phyloP scores from a whole-genome alignment of 306 rosid species.

The Citrullus mucosospermus region DNA sequence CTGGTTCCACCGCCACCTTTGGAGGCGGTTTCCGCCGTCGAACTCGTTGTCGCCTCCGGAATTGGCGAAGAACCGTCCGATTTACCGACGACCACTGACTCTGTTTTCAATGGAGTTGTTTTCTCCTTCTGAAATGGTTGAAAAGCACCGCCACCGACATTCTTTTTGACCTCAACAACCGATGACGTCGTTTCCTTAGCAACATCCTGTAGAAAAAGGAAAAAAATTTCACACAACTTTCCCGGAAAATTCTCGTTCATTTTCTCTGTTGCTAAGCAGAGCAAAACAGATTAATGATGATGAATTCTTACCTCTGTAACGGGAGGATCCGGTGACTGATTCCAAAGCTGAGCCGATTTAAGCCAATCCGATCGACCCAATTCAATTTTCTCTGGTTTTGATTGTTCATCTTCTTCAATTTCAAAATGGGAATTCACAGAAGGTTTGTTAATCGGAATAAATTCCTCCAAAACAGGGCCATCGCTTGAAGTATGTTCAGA shows the following conservation, averaged over 20 bases:
- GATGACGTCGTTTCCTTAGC: slow-evolving; percentile 23
- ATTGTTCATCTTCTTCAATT: slow-evolving; percentile 16
- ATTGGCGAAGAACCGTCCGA: not conserved
- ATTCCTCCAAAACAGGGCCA: slow-evolving; percentile 63
- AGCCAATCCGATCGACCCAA: slow-evolving; percentile 82
- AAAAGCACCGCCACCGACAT: slow-evolving; percentile 75
- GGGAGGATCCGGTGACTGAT: slow-evolving; percentile 35
- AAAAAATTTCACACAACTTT: not conserved
- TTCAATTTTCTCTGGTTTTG: slow-evolving; percentile 20
- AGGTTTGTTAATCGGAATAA: slow-evolving; percentile 53
- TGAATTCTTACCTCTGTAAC: slow-evolving; percentile 32
- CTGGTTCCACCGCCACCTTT: slow-evolving; percentile 8
- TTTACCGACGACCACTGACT: slow-evolving; percentile 10
- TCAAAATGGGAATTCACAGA: slow-evolving; percentile 21
- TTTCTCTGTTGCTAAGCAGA: not conserved
- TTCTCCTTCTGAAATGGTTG: slow-evolving; percentile 71
- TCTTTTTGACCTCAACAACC: slow-evolving; percentile 61
- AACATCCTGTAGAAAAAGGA: slow-evolving; percentile 12
- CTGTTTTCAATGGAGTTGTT: slow-evolving; percentile 17
- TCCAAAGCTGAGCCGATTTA: slow-evolving; percentile 87
- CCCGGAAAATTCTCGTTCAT: not conserved
- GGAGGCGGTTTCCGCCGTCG: slow-evolving; percentile 29
- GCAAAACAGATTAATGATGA: not conserved
- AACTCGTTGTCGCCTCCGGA: slow-evolving; percentile 36
- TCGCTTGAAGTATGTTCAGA: slow-evolving; percentile 63